Evolutionary conservation across 2,329 filamentous ascomycete species (phyloP).

Genomic region (Cercospora nicotianae): DNA sequence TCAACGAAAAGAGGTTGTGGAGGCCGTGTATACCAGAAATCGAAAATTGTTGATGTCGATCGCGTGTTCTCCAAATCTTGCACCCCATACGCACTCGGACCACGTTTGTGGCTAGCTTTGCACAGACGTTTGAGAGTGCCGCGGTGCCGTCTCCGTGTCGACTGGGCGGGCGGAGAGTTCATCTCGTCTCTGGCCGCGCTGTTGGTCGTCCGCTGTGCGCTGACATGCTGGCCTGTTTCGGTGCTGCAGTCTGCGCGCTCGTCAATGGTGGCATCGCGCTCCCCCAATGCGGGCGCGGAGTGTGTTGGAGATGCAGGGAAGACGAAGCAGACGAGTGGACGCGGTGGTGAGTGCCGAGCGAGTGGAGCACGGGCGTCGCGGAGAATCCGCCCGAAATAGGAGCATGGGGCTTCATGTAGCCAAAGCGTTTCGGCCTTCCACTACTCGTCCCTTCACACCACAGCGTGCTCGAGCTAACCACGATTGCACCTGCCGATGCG

Average conservation of each 20-base stretch:
- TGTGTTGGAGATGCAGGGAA: neutral
- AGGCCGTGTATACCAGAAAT: neutral
- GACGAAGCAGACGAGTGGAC: neutral
- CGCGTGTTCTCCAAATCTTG: conserved; percentile 3
- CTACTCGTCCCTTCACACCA: neutral
- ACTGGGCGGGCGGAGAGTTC: neutral
- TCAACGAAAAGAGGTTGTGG: neutral
- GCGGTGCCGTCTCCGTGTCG: neutral
- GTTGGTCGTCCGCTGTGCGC: too few species aligned
- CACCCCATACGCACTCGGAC: neutral
- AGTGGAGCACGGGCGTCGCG: neutral
- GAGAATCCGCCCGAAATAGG: neutral
- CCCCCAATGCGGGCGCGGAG: neutral
- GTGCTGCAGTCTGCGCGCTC: neutral
- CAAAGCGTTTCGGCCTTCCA: neutral
- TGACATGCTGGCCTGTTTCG: neutral
- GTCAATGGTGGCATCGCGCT: neutral
- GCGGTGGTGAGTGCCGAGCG: neutral
- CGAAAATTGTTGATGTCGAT: neutral
- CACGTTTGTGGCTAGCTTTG: neutral
- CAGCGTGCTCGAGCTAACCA: neutral
- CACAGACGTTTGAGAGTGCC: neutral
- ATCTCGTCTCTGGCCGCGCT: neutral
- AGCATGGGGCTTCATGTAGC: neutral
- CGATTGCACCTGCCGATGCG: neutral